phyloP scores from a whole-genome alignment of 73 alveolate species.

The Tetrahymena borealis region DNA sequence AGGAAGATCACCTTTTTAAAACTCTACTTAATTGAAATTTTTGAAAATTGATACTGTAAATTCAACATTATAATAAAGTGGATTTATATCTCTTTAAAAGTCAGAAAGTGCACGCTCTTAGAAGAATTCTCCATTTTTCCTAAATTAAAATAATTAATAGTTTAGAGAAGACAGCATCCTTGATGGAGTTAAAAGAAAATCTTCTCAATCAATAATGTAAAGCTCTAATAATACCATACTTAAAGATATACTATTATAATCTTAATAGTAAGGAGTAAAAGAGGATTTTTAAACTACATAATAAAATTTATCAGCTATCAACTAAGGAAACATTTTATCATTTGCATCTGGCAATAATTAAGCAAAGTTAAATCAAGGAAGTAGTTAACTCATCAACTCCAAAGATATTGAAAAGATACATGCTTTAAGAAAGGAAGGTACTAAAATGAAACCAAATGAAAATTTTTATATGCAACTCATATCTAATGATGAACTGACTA shows the following conservation, averaged over 20 bases:
- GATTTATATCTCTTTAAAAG: not conserved
- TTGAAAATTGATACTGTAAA: not conserved
- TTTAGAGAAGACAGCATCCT: not conserved
- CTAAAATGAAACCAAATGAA: not conserved
- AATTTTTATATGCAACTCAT: not conserved
- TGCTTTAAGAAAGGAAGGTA: not conserved
- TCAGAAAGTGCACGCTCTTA: not conserved
- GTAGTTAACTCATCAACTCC: not conserved
- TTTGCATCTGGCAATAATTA: not conserved
- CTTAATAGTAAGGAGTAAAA: not conserved
- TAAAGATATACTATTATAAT: not conserved
- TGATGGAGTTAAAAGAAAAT: not conserved
- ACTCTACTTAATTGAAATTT: not conserved
- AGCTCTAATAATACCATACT: not conserved
- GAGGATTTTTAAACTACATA: too few relatives aligned
- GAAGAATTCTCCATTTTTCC: not conserved
- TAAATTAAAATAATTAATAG: not conserved
- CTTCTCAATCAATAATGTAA: not conserved
- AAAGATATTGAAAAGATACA: not conserved
- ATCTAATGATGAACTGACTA: not conserved
- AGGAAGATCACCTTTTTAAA: not conserved
- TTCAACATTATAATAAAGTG: not conserved
- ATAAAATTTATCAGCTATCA: not conserved
- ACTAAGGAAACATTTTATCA: not conserved
- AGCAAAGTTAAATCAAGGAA: not conserved